phyloP scores from a whole-genome alignment of 805 yeast genomes.

The Candida pseudofarinosa region DNA sequence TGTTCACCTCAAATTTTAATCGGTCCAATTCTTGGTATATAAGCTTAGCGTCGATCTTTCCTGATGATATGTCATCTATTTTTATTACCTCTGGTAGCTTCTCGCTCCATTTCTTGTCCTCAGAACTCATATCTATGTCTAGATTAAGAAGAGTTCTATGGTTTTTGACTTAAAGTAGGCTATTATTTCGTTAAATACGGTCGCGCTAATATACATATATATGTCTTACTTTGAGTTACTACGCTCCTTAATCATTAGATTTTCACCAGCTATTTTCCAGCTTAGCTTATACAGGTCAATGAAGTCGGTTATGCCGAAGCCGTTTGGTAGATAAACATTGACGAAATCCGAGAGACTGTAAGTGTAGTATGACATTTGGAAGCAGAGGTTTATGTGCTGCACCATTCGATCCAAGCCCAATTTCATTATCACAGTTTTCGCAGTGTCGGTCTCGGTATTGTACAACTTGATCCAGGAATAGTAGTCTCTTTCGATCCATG shows the following conservation, averaged over 20 bases:
- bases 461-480: constrained; percentile 26
- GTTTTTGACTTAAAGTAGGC: neutral
- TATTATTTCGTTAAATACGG: neutral
- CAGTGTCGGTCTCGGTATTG: constrained; percentile 28
- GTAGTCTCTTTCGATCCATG: constrained; percentile 31
- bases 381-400: constrained; percentile 25
- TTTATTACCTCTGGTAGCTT: constrained; percentile 31
- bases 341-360: constrained; percentile 23
- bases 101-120: neutral
- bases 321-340: constrained; percentile 22
- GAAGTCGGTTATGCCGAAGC: constrained; percentile 16
- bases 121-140: neutral
- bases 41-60: constrained; percentile 33
- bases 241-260: constrained; percentile 22
- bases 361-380: constrained; percentile 36
- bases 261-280: constrained; percentile 31
- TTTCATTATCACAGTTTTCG: constrained; percentile 35
- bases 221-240: neutral
- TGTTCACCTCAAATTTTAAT: constrained; percentile 38
- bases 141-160: neutral
- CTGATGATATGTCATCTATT: constrained; percentile 43
- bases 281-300: constrained; percentile 13
- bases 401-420: constrained; percentile 35
- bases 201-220: neutral
- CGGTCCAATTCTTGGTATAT: constrained; percentile 44